Base-by-base conservation (phyloP, 2,329 filamentous ascomycete species). In the Aspergillus hiratsukae region DNA sequence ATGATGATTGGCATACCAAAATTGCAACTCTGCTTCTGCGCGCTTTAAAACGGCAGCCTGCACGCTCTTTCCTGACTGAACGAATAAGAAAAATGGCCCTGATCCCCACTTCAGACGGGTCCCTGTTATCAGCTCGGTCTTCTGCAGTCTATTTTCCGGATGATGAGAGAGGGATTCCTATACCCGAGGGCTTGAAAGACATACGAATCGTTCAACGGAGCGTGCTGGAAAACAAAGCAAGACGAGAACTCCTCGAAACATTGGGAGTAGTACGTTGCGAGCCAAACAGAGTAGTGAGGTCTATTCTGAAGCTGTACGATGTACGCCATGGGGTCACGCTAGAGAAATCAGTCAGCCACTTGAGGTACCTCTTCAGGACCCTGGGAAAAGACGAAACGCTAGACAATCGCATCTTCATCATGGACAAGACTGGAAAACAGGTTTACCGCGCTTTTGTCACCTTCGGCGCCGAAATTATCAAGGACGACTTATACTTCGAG, bases 391-490 rank as follows among this genome's bases (percentile, higher is more conserved):
- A 51, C 0, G 29, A 51, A 4, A 19, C 21, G 0, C 49, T 55
- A 5, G 53, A 55, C 48, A 51, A 48, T n/a, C 53, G 49, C 4
- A 48, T 55, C 29, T 55, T 55, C 28, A 40, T 55, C 53, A 55
- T 51, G 53, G 29, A 55, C 25, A 3, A 37, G 19, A 9, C 48
- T 1, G 41, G 48, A 14, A 25, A 8, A 28, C 53, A 7, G 8
- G 5, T 55, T 7, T 55, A 55, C 29, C 40, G 53, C 4, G 48
- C 28, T 2, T 52, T 25, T 40, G n/a, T 28, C 8, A 48, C 48
- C 7, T 17, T 55, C 2, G 53, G 49, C 0, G 49, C 29, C 5
- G 8, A 5, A 40, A 21, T 55, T 3, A 41, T 21, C 9, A 55
- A 9, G 14, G 53, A 55, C 2, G 49, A 55, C 40, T 8, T 55